A percentile compares a stretch with the other conserved stretches of the same genome.
Conservation (phyloP, 306 rosid genomes). For the Rosa multiflora region DNA sequence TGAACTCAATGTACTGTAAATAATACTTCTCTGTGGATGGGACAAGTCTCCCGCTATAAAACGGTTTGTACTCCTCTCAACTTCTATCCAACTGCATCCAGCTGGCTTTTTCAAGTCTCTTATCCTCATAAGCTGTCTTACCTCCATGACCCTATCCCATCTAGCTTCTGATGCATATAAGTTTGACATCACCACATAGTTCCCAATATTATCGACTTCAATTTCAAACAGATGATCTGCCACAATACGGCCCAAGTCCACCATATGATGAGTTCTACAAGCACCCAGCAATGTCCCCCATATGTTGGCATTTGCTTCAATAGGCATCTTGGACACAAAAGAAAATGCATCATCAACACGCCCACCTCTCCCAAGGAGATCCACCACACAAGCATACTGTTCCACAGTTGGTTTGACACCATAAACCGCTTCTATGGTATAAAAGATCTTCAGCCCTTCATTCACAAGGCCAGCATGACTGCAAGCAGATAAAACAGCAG, state of each 20-base stretch:
- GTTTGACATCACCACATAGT: constrained; percentile 78
- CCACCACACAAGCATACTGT: constrained; percentile 84
- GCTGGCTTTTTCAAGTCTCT: constrained; percentile 74
- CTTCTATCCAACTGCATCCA: constrained; percentile 96
- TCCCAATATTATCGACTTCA: constrained; percentile 66
- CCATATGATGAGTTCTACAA: constrained; percentile 72
- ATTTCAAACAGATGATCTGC: constrained; percentile 60
- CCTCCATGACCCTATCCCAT: constrained; percentile 77
- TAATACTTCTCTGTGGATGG: constrained; percentile 69
- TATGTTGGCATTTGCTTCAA: constrained; percentile 66
- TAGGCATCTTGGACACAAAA: constrained; percentile 60
- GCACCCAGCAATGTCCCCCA: constrained; percentile 87
- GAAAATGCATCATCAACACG: constrained; percentile 60
- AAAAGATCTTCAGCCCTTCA: constrained; percentile 74
- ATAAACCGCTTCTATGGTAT: constrained; percentile 58
- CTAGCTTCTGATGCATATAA: constrained; percentile 72
- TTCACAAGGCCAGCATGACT: constrained; percentile 78
- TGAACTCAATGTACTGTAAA: constrained; percentile 41
- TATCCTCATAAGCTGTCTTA: constrained; percentile 63
- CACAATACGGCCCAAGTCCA: constrained; percentile 63
- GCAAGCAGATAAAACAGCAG: constrained; percentile 76
- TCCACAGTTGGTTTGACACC: constrained; percentile 77
- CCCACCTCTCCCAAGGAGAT: constrained; percentile 81
- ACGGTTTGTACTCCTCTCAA: constrained; percentile 54
- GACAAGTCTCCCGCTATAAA: constrained; percentile 77